Percentiles rank a stretch among this genome's conserved stretches.
Conservation (phyloP, 352 stramenopile genomes). For the Plasmopara halstedii region DNA sequence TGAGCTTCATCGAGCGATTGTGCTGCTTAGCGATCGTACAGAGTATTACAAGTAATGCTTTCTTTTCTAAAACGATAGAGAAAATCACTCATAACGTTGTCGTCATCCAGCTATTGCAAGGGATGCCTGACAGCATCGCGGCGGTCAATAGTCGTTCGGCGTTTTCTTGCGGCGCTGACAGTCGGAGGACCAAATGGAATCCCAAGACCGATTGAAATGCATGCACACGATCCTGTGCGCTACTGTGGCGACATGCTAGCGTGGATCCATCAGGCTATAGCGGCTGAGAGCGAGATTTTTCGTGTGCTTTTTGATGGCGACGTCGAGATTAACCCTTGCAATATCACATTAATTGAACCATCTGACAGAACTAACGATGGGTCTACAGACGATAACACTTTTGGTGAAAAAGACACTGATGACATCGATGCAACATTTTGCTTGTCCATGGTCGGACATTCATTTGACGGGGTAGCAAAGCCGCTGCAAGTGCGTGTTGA, state of each 20-base stretch:
- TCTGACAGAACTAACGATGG: neutral
- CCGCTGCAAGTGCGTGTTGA: constrained; percentile 60
- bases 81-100: neutral
- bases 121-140: constrained; percentile 55
- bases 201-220: constrained; percentile 78
- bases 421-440: constrained; percentile 4
- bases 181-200: constrained; percentile 66
- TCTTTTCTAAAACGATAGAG: neutral
- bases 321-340: constrained; percentile 24
- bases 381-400: neutral
- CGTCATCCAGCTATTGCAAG: constrained; percentile 60
- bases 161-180: constrained; percentile 75
- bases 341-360: neutral
- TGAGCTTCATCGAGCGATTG: constrained; percentile 60
- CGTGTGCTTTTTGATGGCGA: constrained; percentile 67
- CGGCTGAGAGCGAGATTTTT: constrained; percentile 76
- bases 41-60: constrained; percentile 69
- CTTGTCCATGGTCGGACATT: constrained; percentile 46
- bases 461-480: constrained; percentile 52
- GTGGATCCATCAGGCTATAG: constrained; percentile 82
- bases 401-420: neutral
- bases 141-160: constrained; percentile 46
- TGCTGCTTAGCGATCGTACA: constrained; percentile 45
- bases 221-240: constrained; percentile 78
- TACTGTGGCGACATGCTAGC: constrained; percentile 87